Base-by-base conservation (phyloP, 1,284 basidiomycete genomes). In the Ceratobasidium papillatum region DNA sequence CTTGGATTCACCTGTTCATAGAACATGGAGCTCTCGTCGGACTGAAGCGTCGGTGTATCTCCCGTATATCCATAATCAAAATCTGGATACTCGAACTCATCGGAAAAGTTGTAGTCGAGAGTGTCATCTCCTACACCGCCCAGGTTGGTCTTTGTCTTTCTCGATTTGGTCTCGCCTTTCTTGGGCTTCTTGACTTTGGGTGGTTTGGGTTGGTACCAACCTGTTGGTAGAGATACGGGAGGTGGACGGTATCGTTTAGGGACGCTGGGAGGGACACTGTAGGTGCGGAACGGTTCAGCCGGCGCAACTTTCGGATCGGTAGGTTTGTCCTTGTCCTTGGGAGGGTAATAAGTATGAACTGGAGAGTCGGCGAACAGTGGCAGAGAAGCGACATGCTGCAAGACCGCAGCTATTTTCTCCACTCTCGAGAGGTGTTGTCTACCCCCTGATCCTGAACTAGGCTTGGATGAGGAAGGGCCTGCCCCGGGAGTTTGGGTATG, bases 141-240 rank as follows among this genome's bases (percentile, higher is more conserved):
- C 19, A 59, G 27, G 36, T 59, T 59, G 19, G 30, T 47, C 45
- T 47, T 58, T 41, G 41, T 47, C 68, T 58, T 32, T 32, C 17
- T 49, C 14, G 27, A 11, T 27, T 61, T 58, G 3, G 11, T 17
- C 17, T 71, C 49, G 11, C 32, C 38, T 30, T 61, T 49, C 14
- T 71, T 61, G 17, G 54, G 38, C 22, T 71, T 71, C 41, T 71
- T 71, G 27, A 25, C 14, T 38, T 71, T 71, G 14, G 52, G 52
- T 17, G 54, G 56, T 49, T 71, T 71, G 14, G 68, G 68, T 32
- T 71, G 68, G 43, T 71, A 71, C 68, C 68, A 71, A 9, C 54
- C 41, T 19, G 68, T 36, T 3, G 54, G 68, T 17, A 71, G 30
- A 0, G 68, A 41, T 17, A 41, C 51, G 2, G 68, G 68, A 8